A percentile compares a stretch with the other conserved stretches of the same genome.
These are phyloP conservation scores for Flaveria trinervia DNA, from an alignment of 129 eudicot species.

Conservation along the genomic window DNA sequence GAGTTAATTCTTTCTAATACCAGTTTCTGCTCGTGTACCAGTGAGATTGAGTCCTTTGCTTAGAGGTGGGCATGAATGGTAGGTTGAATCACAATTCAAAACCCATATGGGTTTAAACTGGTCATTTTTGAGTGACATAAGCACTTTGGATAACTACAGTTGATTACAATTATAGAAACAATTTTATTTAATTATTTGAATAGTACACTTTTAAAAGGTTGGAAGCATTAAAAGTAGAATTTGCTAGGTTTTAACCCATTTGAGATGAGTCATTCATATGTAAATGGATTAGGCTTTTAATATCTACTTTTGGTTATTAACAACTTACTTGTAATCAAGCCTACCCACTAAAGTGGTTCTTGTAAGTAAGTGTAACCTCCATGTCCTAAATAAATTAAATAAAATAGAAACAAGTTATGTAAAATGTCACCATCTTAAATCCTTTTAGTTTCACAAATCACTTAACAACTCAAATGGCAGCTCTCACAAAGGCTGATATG, in stretches of 20 bases:
- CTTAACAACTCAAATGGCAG: no score
- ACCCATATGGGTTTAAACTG: neutral
- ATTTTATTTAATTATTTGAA: neutral
- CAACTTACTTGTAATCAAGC: slow-evolving; percentile 75
- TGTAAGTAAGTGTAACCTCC: slow-evolving; percentile 77
- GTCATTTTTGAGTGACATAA: neutral
- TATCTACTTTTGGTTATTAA: neutral
- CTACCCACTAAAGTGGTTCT: slow-evolving; percentile 94
- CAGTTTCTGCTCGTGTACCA: no score
- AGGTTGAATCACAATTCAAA: neutral
- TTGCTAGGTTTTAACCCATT: neutral
- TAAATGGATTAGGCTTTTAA: neutral
- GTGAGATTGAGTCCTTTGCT: no score
- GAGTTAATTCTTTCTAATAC: neutral
- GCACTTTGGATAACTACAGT: neutral
- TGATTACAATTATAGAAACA: neutral
- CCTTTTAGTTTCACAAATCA: no score
- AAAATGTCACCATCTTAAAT: no score
- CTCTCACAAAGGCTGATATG: no score
- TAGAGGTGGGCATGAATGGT: neutral
- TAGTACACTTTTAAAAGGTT: neutral
- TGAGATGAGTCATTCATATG: neutral
- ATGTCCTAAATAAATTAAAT: slow-evolving; percentile 35
- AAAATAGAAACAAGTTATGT: neutral
- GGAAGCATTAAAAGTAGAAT: neutral